phyloP scores from a whole-genome alignment of 805 yeast genomes.

The Sugiyamaella americana region DNA sequence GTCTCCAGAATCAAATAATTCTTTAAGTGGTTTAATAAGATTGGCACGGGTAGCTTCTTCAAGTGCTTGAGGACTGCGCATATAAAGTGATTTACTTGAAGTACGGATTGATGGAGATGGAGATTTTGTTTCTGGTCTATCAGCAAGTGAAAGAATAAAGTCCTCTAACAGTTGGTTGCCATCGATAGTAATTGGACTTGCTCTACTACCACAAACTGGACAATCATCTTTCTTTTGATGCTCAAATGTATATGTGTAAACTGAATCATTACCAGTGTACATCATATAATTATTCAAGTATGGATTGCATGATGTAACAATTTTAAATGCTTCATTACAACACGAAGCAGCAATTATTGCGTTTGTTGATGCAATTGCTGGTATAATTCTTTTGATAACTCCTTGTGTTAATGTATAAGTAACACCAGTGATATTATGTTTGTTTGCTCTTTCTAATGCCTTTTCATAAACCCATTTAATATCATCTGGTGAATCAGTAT shows the following conservation, averaged over 20 bases:
- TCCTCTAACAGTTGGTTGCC: conserved; percentile 34
- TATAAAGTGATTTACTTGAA: conserved; percentile 36
- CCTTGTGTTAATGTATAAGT: conserved; percentile 71
- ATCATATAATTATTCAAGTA: conserved; percentile 71
- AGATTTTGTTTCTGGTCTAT: conserved; percentile 28
- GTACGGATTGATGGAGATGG: conserved; percentile 44
- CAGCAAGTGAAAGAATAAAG: conserved; percentile 38
- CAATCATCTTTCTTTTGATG: conserved; percentile 59
- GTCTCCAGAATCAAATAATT: conserved; percentile 39
- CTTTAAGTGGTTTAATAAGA: conserved; percentile 31
- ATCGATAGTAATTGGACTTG: conserved; percentile 18
- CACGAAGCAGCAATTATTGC: conserved; percentile 88
- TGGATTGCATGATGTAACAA: conserved; percentile 65
- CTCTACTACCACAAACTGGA: conserved; percentile 60
- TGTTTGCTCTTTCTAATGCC: conserved; percentile 53
- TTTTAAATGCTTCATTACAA: conserved; percentile 78
- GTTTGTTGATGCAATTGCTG: conserved; percentile 91
- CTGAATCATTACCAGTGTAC: conserved; percentile 78
- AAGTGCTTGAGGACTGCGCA: conserved; percentile 43
- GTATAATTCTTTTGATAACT: conserved; percentile 84
- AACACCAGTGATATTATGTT: conserved; percentile 64
- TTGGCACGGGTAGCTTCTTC: conserved; percentile 44
- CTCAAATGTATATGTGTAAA: conserved; percentile 65
- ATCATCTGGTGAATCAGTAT: conserved; percentile 63
- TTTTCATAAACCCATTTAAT: conserved; percentile 54